Percentiles rank a stretch among this genome's conserved stretches.
Conservation (phyloP, 441 rosid genomes). For the Hura crepitans region DNA sequence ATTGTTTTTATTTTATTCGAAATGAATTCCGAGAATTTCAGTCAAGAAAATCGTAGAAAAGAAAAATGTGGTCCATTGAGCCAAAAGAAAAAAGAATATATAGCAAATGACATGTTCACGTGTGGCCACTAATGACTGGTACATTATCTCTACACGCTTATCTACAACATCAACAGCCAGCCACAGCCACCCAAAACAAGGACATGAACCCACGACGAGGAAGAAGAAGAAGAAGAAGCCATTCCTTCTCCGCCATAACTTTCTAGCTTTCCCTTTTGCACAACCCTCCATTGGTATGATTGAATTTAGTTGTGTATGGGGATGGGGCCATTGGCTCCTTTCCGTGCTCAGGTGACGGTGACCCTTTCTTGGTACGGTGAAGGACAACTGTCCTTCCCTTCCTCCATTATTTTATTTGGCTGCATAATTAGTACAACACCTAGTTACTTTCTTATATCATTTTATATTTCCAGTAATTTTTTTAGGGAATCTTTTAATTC, state of each 20-base stretch:
- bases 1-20: too few relatives aligned
- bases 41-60: background rate
- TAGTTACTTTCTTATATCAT: too few relatives aligned
- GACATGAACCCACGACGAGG: too few relatives aligned
- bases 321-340: background rate
- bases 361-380: slow-evolving; percentile 19
- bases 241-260: slow-evolving; percentile 19
- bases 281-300: slow-evolving; percentile 21
- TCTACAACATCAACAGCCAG: background rate
- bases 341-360: background rate
- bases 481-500: too few relatives aligned
- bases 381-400: slow-evolving; percentile 26
- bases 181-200: background rate
- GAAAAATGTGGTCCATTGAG: background rate
- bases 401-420: background rate
- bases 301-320: slow-evolving; percentile 5
- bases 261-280: slow-evolving; percentile 4
- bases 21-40: too few relatives aligned
- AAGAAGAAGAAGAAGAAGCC: too few relatives aligned
- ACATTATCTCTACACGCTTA: background rate
- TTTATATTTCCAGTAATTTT: too few relatives aligned
- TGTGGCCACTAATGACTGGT: background rate
- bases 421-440: too few relatives aligned
- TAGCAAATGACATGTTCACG: background rate
- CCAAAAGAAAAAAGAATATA: background rate